A percentile compares a stretch with the other conserved stretches of the same genome.
Evolutionary conservation across 176 grass and related monocot genomes (phyloP).

Genomic region (Avena insularis): DNA sequence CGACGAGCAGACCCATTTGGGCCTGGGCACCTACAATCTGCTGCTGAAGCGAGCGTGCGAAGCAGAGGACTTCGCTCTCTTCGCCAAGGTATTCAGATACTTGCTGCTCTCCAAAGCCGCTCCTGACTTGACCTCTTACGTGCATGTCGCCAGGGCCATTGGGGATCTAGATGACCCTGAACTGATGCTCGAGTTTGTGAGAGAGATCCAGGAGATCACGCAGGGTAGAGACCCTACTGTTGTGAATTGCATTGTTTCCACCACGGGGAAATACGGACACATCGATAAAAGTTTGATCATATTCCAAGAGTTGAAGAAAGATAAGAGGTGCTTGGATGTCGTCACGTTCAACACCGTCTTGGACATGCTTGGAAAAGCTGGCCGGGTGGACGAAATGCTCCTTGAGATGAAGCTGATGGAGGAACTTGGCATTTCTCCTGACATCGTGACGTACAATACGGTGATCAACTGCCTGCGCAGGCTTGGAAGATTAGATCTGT

Average conservation of each 20-base stretch:
- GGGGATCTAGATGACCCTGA: constrained; percentile 55
- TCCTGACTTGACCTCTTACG: constrained; percentile 73
- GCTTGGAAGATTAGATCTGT: constrained; percentile 67
- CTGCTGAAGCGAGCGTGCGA: constrained; percentile 20
- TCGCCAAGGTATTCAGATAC: constrained; percentile 63
- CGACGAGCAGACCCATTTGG: constrained; percentile 10
- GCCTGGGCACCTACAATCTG: background rate
- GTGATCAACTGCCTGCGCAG: constrained; percentile 76
- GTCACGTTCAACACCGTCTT: constrained; percentile 85
- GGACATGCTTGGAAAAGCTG: constrained; percentile 74
- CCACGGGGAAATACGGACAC: constrained; percentile 51
- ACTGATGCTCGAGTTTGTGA: constrained; percentile 65
- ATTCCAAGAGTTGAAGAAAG: constrained; percentile 78
- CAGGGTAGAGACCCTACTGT: constrained; percentile 62
- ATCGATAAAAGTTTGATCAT: constrained; percentile 76
- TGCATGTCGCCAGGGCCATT: constrained; percentile 69
- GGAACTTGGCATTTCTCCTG: constrained; percentile 62
- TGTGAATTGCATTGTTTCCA: constrained; percentile 70
- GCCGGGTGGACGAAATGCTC: constrained; percentile 74
- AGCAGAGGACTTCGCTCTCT: background rate
- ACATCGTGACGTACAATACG: constrained; percentile 89
- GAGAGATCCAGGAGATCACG: constrained; percentile 70
- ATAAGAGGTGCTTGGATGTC: constrained; percentile 49
- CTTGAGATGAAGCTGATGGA: constrained; percentile 71
- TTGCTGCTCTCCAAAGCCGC: constrained; percentile 67